These are phyloP conservation scores for Elongisporangium prolatum DNA, from an alignment of 352 stramenopile genomes.

Conservation along the genomic window DNA sequence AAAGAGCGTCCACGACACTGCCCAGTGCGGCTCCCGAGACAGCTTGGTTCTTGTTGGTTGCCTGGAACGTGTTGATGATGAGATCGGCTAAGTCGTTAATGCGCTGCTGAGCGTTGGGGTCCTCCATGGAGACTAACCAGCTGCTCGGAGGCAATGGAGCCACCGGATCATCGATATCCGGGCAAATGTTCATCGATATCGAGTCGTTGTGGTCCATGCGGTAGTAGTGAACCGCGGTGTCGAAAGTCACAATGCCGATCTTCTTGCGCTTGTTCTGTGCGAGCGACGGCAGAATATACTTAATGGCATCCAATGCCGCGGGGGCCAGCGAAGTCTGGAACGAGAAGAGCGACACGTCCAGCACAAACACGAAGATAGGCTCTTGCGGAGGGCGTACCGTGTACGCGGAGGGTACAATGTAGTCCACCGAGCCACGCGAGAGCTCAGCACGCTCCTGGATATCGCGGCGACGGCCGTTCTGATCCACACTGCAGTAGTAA, in stretches of 20 bases:
- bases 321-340: constrained; percentile 69
- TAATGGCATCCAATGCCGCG: constrained; percentile 66
- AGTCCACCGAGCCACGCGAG: constrained; percentile 80
- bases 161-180: constrained; percentile 76
- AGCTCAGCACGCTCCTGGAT: constrained; percentile 78
- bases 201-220: constrained; percentile 61
- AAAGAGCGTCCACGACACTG: constrained; percentile 73
- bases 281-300: constrained; percentile 70
- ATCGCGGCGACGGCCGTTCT: constrained; percentile 78
- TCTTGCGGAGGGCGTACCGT: constrained; percentile 76
- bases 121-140: constrained; percentile 83
- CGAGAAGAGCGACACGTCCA: constrained; percentile 84
- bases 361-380: constrained; percentile 84
- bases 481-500: constrained; percentile 87
- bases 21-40: constrained; percentile 72
- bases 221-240: constrained; percentile 82
- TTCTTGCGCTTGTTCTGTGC: constrained; percentile 83
- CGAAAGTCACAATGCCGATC: constrained; percentile 86
- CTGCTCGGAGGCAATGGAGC: constrained; percentile 67
- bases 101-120: constrained; percentile 63
- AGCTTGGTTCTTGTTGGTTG: constrained; percentile 70
- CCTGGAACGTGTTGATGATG: constrained; percentile 65
- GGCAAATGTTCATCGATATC: constrained; percentile 75
- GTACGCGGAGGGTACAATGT: constrained; percentile 80
- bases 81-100: constrained; percentile 63